Evolutionary conservation across 2,329 filamentous ascomycete species (phyloP).

Genomic region (Stemphylium lycopersici): DNA sequence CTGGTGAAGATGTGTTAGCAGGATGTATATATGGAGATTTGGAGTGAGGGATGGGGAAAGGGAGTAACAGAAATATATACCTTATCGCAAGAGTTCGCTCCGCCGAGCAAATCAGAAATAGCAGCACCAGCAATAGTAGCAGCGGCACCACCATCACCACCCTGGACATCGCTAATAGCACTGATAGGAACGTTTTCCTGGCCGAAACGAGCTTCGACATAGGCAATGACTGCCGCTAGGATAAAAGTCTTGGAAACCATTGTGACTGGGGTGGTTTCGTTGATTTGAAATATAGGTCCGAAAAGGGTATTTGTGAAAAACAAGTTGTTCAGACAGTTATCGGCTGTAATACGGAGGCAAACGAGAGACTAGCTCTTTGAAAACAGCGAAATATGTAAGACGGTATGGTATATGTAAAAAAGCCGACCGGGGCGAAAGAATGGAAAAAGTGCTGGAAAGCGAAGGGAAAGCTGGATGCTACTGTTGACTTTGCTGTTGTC

Average conservation of each 20-base stretch:
- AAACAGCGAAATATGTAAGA: constrained; percentile 14
- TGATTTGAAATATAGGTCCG: constrained; percentile 4
- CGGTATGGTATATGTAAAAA: background rate
- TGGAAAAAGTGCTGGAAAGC: constrained; percentile 28
- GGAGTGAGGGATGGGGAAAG: background rate
- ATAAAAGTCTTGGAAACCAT: constrained; percentile 46
- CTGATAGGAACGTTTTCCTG: constrained; percentile 67
- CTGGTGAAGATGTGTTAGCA: constrained; percentile 39
- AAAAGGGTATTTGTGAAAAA: constrained; percentile 1
- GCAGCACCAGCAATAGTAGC: constrained; percentile 68
- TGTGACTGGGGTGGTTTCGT: constrained; percentile 8
- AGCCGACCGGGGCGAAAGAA: constrained; percentile 44
- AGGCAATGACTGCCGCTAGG: constrained; percentile 40
- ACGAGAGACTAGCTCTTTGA: constrained; percentile 46
- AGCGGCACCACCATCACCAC: constrained; percentile 65
- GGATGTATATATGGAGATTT: too few species aligned
- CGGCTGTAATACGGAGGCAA: constrained; percentile 8
- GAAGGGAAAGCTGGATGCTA: constrained; percentile 27
- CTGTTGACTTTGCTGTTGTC: constrained; percentile 24
- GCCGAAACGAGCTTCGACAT: constrained; percentile 60
- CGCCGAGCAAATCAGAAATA: constrained; percentile 67
- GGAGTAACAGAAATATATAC: constrained; percentile 36
- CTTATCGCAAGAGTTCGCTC: constrained; percentile 70
- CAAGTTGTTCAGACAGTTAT: background rate
- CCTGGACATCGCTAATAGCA: constrained; percentile 60